A percentile compares a stretch with the other conserved stretches of the same genome.
These are phyloP conservation scores for Mycena olivaceomarginata DNA, from an alignment of 768 basidiomycete genomes.

Conservation along the genomic window DNA sequence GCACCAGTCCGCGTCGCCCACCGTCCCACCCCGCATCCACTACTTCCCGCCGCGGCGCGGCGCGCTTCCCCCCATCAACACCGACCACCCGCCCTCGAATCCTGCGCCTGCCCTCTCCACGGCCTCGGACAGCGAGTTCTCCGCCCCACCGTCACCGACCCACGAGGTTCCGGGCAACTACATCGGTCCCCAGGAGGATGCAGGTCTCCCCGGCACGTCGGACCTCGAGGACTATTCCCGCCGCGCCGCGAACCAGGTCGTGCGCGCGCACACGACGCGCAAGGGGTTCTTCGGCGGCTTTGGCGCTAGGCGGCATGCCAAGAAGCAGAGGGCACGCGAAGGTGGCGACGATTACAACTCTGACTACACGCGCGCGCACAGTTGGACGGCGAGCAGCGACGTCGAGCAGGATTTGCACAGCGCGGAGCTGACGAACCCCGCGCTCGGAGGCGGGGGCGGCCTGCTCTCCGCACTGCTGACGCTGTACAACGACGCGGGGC, in stretches of 20 bases:
- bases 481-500: conserved; percentile 68
- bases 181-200: conserved; percentile 79
- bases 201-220: conserved; percentile 70
- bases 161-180: conserved; percentile 70
- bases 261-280: conserved; percentile 63
- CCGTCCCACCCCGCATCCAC: conserved; percentile 48
- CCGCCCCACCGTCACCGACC: conserved; percentile 49
- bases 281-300: conserved; percentile 46
- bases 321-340: conserved; percentile 32
- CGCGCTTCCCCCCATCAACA: conserved; percentile 34
- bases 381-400: conserved; percentile 39
- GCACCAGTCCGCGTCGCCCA: conserved; percentile 58
- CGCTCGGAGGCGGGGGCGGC: conserved; percentile 68
- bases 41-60: conserved; percentile 54
- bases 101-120: conserved; percentile 5
- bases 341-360: neutral
- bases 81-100: conserved; percentile 30
- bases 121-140: conserved; percentile 37
- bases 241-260: conserved; percentile 64
- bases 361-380: conserved; percentile 39
- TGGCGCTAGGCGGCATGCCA: neutral
- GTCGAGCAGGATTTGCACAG: conserved; percentile 44
- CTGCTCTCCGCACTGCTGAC: conserved; percentile 81
- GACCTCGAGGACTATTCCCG: conserved; percentile 47
- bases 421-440: conserved; percentile 40